Base-by-base conservation (phyloP, 805 yeast species). In the Ogataea paraovalis region DNA sequence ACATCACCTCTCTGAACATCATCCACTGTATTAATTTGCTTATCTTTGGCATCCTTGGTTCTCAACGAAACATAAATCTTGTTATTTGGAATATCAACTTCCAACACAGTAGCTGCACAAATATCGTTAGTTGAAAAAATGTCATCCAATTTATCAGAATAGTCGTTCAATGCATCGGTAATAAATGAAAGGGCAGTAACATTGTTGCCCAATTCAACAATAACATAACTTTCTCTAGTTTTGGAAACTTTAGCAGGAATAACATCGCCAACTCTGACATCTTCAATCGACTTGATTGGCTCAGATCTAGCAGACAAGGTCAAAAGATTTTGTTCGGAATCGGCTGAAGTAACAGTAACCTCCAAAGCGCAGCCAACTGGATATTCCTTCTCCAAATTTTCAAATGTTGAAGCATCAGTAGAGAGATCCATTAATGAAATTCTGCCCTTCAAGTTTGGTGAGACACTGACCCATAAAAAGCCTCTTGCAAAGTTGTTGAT, bases 81-180 rank as follows among this genome's bases (percentile, higher is more conserved):
- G 45, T 77, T 72, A 47, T 73, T 71, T 14, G 72, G 71, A 14
- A 51, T 44, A 53, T 80, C 84, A 44, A 78, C 61, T 19, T 70
- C 67, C 30, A 70, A 48, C 21, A 85, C 76, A 7, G 78, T 75
- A 25, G 87, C 87, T 33, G 80, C 64, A 43, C 81, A 77, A 38
- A 79, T 73, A 50, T 78, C 79, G 52, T 82, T 81, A 4, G 69
- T 66, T 3, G 71, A 61, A 61, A 68, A 84, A 4, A 71, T 72
- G 13, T 73, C 76, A 30, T 72, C 73, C 42, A 85, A 65, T 41
- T 75, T 72, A 36, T 74, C 67, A 32, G 80, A 71, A 62, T 78
- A 87, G 61, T 85, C 85, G 59, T 83, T 78, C 54, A 86, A 70
- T 5, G 95, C 89, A 63, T 89, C 96, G 2, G 94, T 82, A 44